phyloP scores from a whole-genome alignment of 23 red algal species.

The Gracilaria domingensis region DNA sequence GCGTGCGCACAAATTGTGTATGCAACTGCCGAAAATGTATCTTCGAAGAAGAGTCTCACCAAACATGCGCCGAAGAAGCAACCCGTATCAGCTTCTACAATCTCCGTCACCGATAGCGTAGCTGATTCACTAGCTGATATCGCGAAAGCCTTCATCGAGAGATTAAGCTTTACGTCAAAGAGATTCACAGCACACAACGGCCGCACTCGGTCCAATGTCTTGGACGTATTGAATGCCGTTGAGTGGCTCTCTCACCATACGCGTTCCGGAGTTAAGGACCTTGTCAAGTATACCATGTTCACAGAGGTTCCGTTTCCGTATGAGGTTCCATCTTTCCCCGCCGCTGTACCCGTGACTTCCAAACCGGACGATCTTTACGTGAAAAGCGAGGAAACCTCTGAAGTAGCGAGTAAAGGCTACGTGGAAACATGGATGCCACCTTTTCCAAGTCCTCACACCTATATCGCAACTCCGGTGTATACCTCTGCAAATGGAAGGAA shows the following conservation, averaged over 20 bases:
- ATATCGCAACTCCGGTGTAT: conserved; percentile 60
- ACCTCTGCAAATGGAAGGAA: conserved; percentile 26
- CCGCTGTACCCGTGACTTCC: conserved; percentile 4
- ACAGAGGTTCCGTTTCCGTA: conserved; percentile 75
- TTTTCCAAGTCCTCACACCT: conserved; percentile 64
- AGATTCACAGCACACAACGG: conserved; percentile 30
- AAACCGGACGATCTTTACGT: conserved; percentile 28
- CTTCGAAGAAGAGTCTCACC: conserved; percentile 21
- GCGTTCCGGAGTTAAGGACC: conserved; percentile 5
- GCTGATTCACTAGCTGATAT: conserved; percentile 65
- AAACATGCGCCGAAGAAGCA: conserved; percentile 6
- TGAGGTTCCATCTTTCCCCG: conserved; percentile 40
- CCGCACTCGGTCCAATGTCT: conserved; percentile 13
- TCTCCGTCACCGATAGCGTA: conserved; percentile 52
- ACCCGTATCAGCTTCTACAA: conserved; percentile 38
- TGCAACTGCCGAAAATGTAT: conserved; percentile 46
- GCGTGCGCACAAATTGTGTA: conserved; percentile 71
- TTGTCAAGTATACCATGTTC: conserved; percentile 54
- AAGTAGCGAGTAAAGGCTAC: conserved; percentile 5
- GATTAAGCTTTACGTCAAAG: neutral
- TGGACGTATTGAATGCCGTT: conserved; percentile 51
- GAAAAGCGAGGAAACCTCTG: conserved; percentile 1
- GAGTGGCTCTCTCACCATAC: conserved; percentile 39
- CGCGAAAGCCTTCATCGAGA: conserved; percentile 54
- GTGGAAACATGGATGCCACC: conserved; percentile 78